Evolutionary conservation across 805 yeast genomes (phyloP).

Genomic region (Candida ficus): DNA sequence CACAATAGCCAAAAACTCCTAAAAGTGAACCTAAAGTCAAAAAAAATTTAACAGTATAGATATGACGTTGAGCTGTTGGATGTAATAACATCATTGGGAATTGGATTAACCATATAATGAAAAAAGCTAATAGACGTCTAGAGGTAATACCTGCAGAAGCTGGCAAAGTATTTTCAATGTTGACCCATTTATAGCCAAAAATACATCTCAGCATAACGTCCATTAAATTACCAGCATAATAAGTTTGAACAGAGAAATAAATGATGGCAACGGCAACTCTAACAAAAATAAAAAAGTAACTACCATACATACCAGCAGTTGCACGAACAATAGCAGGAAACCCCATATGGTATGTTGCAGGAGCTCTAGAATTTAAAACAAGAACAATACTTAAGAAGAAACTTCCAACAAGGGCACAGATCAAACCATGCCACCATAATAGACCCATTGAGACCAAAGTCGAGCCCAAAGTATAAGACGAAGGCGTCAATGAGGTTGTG

Average conservation of each 20-base stretch:
- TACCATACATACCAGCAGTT: slow-evolving; percentile 4
- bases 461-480: slow-evolving; percentile 4
- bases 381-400: slow-evolving; percentile 3
- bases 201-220: slow-evolving; percentile 3
- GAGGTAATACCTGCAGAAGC: slow-evolving; percentile 1
- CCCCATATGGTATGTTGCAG: slow-evolving; percentile 5
- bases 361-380: slow-evolving; percentile 3
- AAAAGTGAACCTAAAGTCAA: slow-evolving; percentile 18
- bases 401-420: slow-evolving; percentile 5
- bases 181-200: slow-evolving; percentile 4
- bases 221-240: slow-evolving; percentile 4
- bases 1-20: slow-evolving; percentile 11
- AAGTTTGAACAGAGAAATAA: slow-evolving; percentile 4
- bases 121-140: background rate
- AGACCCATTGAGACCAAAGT: slow-evolving; percentile 2
- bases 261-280: slow-evolving; percentile 5
- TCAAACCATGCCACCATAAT: slow-evolving; percentile 5
- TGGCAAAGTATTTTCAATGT: slow-evolving; percentile 1
- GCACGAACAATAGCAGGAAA: slow-evolving; percentile 4
- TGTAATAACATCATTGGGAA: slow-evolving; percentile 3
- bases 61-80: slow-evolving; percentile 2
- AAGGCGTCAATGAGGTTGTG: slow-evolving; percentile 4
- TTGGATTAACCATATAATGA: slow-evolving; percentile 2
- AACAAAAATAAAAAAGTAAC: slow-evolving; percentile 3
- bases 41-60: slow-evolving; percentile 1